Base-by-base conservation (phyloP, 768 basidiomycete genomes). In the Phylloporus sp. region DNA sequence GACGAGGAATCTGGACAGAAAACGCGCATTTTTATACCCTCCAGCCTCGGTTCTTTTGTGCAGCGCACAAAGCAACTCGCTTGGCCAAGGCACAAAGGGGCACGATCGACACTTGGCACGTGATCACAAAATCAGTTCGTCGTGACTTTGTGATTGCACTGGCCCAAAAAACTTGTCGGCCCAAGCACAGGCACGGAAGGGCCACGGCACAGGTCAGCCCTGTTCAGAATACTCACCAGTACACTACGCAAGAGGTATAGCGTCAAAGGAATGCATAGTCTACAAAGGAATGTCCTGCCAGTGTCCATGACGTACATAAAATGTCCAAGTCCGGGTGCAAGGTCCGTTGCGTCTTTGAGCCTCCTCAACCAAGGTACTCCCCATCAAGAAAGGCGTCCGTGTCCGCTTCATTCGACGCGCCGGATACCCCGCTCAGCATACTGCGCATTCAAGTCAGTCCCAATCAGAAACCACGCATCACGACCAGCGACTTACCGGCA, bases 11-110 rank as follows among this genome's bases (percentile, higher is more conserved):
- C 14, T 5, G 13, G 29, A 3, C 6, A 17, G n/a, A 1, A 7
- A 23, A 27, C 15, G 6, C 1, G 9, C 28, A 21, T 49, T 48
- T 55, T 61, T 61, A 58, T 58, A 61, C 47, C 21, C 46, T 7
- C n/a, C 8, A 14, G 21, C 9, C 27, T 32, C 9, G 21, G 4
- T 11, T 17, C 17, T 29, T 32, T 50, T 39, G 23, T 48, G 20
- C 45, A 27, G 26, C 24, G 35, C 39, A 57, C 46, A 59, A 59
- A 43, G 56, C 42, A 59, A 27, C 10, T 32, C 37, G 15, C 27
- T 9, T 18, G 3, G n/a, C 15, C n/a, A n/a, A 14, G 31, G 31
- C 31, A 32, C 31, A 52, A 53, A 36, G 14, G 33, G 51, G 18
- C 13, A 31, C 6, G 51, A 53, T 53, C 52, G 52, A 29, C 51